Conservation (phyloP, 805 yeast species). For the Naumovozyma baii region DNA sequence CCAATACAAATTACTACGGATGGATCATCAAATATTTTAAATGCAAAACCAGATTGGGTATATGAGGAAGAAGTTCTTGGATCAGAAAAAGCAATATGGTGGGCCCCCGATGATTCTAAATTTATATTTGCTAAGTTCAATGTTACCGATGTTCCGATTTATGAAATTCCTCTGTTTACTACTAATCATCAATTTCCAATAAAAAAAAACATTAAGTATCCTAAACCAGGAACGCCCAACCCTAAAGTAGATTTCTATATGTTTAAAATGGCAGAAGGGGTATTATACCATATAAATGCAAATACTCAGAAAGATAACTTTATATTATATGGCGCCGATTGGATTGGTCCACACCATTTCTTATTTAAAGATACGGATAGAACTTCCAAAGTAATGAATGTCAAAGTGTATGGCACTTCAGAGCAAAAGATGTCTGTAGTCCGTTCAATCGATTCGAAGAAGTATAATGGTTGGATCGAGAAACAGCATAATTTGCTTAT, state of each 20-base stretch:
- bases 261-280: slow-evolving; percentile 30
- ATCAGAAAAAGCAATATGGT: slow-evolving; percentile 55
- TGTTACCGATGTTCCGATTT: slow-evolving; percentile 49
- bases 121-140: slow-evolving; percentile 48
- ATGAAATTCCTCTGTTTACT: slow-evolving; percentile 44
- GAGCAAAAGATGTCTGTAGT: slow-evolving; percentile 29
- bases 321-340: slow-evolving; percentile 51
- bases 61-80: slow-evolving; percentile 72
- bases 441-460: slow-evolving; percentile 36
- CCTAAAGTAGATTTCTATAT: slow-evolving; percentile 44
- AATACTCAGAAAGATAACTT: slow-evolving; percentile 23
- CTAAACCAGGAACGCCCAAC: slow-evolving; percentile 60
- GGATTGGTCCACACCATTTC: slow-evolving; percentile 44
- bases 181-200: slow-evolving; percentile 39
- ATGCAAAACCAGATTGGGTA: slow-evolving; percentile 77
- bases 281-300: slow-evolving; percentile 18
- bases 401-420: slow-evolving; percentile 35
- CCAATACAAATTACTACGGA: slow-evolving; percentile 30
- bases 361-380: slow-evolving; percentile 56
- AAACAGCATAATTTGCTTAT: slow-evolving; percentile 35
- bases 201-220: slow-evolving; percentile 44
- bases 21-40: slow-evolving; percentile 43
- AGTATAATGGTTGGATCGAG: slow-evolving; percentile 52
- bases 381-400: slow-evolving; percentile 45
- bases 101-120: slow-evolving; percentile 55